Evolutionary conservation across 2,329 filamentous ascomycete species (phyloP), one percentile per base, ranked within the genome.

Genomic region (Colletotrichum tamarilloi): DNA sequence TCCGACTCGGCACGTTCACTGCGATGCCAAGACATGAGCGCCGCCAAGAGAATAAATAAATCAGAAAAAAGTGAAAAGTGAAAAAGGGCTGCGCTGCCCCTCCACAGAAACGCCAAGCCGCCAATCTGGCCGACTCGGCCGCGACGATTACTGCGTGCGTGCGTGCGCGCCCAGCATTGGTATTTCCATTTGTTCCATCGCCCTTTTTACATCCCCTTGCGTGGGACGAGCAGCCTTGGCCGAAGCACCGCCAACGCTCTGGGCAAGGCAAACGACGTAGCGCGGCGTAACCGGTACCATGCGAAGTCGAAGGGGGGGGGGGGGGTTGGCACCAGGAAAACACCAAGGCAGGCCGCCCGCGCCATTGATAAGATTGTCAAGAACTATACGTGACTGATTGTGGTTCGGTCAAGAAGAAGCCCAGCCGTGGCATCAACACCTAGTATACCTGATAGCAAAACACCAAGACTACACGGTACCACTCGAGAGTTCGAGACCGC

Each of bases 191-290:
- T n/a, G 9, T 4, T 30, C 30, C 16, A 7, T 16, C 7, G 22
- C 9, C 24, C 12, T n/a, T 28, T 26, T 12, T 12, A 14, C 8
- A 7, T 26, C 7, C 5, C 49, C 12, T 42, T 59, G 32, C 32
- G 56, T 52, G 35, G 14, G 28, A 57, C 57, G 64, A 57, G 38
- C 19, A 49, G 49, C 12, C 69, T 72, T 72, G 65, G 69, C 69
- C 24, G 49, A 64, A 38, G 67, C 67, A 63, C 35, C 38, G 67
- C 67, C 53, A 69, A 69, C 53, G 53, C 28, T 65, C 60, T 69
- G 60, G 67, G 67, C 67, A 19, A 32, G 42, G 22, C 8, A 32
- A 66, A 32, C 12, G 32, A 66, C 8, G 52, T 28, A 66, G 16
- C 35, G 30, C n/a, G 22, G 49, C 22, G 60, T 12, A 30, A 24